Base-by-base conservation (phyloP, 2,329 filamentous ascomycete genomes). In the Penicillium aurantiogriseum region DNA sequence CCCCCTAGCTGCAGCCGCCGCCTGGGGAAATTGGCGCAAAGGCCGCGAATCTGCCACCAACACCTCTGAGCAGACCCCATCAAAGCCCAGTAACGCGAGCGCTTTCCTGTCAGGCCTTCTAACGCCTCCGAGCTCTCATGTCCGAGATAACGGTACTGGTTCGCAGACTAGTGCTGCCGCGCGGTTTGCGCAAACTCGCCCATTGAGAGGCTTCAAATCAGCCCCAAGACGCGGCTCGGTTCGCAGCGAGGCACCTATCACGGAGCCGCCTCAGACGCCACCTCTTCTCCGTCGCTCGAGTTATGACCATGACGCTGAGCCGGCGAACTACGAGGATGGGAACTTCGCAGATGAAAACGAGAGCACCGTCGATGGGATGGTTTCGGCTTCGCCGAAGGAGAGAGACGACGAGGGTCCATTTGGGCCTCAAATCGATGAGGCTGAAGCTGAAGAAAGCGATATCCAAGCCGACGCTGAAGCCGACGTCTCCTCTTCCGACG, bases 21-120 rank as follows among this genome's bases (percentile, higher is more conserved):
- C 92, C n/a, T 96, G 92, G 85, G 92, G 91, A 46, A 96, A 88
- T 74, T 97, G 93, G 93, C 88, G 92, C 51, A 93, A 89, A 71
- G 85, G 83, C 17, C 83, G 81, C 66, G 83, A 85, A 55, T 76
- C 76, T 6, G 76, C 77, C 17, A 79, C 85, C 51, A 65, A 66
- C 23, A 33, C 31, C 35, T 53, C 68, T 31, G 73, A 78, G 65
- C 77, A 72, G 44, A 89, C 88, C 0, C 87, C 88, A 5, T 88
- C 87, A 9, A 86, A 83, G 67, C 78, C 79, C 43, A 82, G 74
- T 58, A 73, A 67, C 4, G 80, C 86, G 1, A 81, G 84, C 53
- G 85, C 81, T 48, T 88, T 91, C 59, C 80, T 92, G 21, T 88
- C 88, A 0, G 92, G 92, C 1, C 84, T 96, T 23, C 82, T 97